Evolutionary conservation across 2,329 filamentous ascomycete genomes (phyloP), one percentile per base, ranked within the genome.

Genomic region (Aspergillus glaucus): DNA sequence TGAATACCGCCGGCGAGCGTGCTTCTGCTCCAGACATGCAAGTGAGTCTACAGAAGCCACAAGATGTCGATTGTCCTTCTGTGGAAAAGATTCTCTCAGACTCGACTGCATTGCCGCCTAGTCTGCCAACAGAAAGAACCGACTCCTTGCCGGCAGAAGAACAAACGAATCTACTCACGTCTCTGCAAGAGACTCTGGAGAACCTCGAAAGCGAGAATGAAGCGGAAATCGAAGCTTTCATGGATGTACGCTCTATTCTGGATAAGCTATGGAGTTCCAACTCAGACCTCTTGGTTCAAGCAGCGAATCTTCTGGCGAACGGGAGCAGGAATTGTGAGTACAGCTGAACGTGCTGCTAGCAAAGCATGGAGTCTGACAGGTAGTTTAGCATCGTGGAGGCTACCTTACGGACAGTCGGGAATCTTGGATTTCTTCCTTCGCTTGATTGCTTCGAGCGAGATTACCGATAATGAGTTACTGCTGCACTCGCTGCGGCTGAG

Each of bases 391-490:
- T 62, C 62, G 46, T 72, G 67, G 68, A 63, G 72, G 46, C 44
- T 54, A 15, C 62, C 64, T 4, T 71, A 67, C 52, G 71, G 72
- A 12, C 60, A 66, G 48, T 58, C 61, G 36, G 69, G 70, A 2
- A 62, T 75, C 36, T 49, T 75, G 40, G 60, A 66, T 9, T 73
- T 74, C 49, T 73, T 73, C 46, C 60, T 74, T 43, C 61, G 61
- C 30, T 55, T 73, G 12, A 54, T 70, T 49, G 58, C 68, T n/a
- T 61, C 62, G 4, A 64, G 56, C 21, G 55, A 62, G 8, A 55
- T 53, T 6, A 50, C 62, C 24, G 62, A 66, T 28, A 51, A 62
- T 32, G 54, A 54, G 45, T 47, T 71, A 8, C 47, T 74, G 44
- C 60, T 70, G 14, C 70, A 73, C 53, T 64, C 69, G 34, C 55